Conservation (phyloP, 2,329 filamentous ascomycete species). For the Cucurbitaria berberidis region DNA sequence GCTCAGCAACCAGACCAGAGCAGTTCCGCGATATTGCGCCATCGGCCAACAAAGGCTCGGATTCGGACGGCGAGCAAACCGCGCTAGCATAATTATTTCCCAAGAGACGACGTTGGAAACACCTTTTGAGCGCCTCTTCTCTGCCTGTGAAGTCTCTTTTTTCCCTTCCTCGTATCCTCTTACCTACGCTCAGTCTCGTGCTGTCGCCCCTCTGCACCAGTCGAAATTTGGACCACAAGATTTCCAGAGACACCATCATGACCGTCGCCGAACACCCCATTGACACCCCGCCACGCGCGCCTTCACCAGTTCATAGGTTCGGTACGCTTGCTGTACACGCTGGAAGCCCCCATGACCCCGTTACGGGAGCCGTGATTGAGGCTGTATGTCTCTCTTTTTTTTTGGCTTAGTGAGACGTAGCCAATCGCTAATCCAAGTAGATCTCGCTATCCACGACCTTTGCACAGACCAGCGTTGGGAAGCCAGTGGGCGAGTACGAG, state of each 20-base stretch:
- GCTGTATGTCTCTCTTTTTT: conserved; percentile 63
- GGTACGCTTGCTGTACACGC: conserved; percentile 95
- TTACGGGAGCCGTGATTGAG: conserved; percentile 94
- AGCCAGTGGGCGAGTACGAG: conserved; percentile 87
- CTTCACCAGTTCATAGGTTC: conserved; percentile 79
- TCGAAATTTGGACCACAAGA: neutral
- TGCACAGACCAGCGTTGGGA: conserved; percentile 85
- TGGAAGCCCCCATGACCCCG: conserved; percentile 86
- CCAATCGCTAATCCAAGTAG: conserved; percentile 43
- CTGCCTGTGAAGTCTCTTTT: neutral
- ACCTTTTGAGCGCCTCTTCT: conserved; percentile 4
- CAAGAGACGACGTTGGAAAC: conserved; percentile 20
- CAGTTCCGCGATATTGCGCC: conserved; percentile 27
- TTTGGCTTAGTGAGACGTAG: neutral
- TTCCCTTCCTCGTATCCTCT: no score
- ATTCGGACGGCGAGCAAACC: conserved; percentile 10
- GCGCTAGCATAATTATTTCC: conserved; percentile 20
- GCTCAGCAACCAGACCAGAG: neutral
- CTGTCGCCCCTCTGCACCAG: neutral
- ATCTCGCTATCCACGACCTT: conserved; percentile 98
- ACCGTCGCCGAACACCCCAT: conserved; percentile 61
- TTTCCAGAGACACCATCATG: conserved; percentile 32
- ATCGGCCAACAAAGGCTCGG: conserved; percentile 29
- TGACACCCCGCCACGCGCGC: conserved; percentile 74
- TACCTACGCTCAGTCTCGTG: neutral